Conservation (phyloP, 1,284 basidiomycete genomes). For the Wallemia mellicola region DNA sequence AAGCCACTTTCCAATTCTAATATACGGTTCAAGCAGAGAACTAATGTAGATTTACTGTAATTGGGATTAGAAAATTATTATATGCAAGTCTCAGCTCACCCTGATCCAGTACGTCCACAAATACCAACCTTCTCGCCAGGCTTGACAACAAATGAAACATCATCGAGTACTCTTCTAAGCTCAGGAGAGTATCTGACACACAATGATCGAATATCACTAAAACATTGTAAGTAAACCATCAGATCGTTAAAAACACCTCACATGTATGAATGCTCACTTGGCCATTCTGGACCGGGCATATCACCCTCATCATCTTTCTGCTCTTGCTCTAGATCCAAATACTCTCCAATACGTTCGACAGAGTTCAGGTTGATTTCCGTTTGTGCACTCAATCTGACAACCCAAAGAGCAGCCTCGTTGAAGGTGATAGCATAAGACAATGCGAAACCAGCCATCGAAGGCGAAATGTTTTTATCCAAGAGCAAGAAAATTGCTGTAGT, state of each 20-base stretch:
- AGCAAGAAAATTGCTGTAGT: constrained; percentile 19
- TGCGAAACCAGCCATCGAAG: constrained; percentile 14
- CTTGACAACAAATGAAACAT: constrained; percentile 19
- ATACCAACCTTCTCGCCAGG: constrained; percentile 23
- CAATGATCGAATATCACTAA: not conserved
- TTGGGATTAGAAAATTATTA: constrained; percentile 4
- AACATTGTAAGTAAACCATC: not conserved
- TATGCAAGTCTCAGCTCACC: not conserved
- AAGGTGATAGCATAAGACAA: constrained; percentile 15
- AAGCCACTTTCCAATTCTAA: constrained; percentile 12
- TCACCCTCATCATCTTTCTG: constrained; percentile 12
- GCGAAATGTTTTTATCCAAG: constrained; percentile 13
- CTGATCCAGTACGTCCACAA: constrained; percentile 21
- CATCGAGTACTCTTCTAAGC: constrained; percentile 20
- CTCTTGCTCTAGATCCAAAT: constrained; percentile 18
- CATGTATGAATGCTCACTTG: not conserved
- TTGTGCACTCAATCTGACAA: constrained; percentile 19
- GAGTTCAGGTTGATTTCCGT: constrained; percentile 19
- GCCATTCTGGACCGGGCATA: constrained; percentile 17
- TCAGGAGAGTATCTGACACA: constrained; percentile 17
- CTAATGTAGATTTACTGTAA: constrained; percentile 15
- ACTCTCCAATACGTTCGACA: constrained; percentile 22
- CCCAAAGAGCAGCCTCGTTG: constrained; percentile 14
- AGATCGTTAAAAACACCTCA: not conserved
- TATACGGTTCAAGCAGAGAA: constrained; percentile 21